Evolutionary conservation across 1,139 yeast genomes (phyloP), one percentile per base, ranked within the genome.

Genomic region (Pichia sp.): DNA sequence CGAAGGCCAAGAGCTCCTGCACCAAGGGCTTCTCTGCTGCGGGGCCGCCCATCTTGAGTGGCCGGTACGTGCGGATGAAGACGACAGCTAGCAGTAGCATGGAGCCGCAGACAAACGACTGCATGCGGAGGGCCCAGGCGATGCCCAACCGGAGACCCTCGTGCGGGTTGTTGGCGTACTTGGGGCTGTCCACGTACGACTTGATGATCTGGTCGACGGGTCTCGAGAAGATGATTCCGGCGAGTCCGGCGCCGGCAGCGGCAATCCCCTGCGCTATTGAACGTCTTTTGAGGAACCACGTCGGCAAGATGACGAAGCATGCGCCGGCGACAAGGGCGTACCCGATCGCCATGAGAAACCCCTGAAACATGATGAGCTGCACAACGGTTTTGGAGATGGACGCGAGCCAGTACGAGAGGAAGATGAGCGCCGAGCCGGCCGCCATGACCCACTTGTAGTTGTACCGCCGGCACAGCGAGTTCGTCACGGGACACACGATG

Each of bases 301-400:
- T 78, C 0, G 89, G 87, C 31, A 80, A 63, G 11, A 84, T 70
- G 7, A 75, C 57, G 2, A 81, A 73, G 0, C 81, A 80, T 0
- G 92, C 90, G 8, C 83, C 77, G 58, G 79, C 85, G 19, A 84
- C 70, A 45, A 86, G 68, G 0, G 84, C 77, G 59, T 81, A 83
- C 0, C 87, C 82, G 8, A 81, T 59, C 0, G 92, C 90, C 48
- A 82, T 77, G 53, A 85, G 62, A 1, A 85, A 70, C 8, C 95
- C 95, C 67, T 86, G 92, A 13, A 88, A 80, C 46, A 84, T 68
- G 63, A 80, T 82, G n/a, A 86, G 69, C 57, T 85, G 88, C 82
- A 87, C 82, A 51, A 71, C 65, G 0, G 64, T 69, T 1, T 79
- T 81, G 2, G 90, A 77, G 64, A 80, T 84, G 0, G 90, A 82